A percentile compares a stretch with the other conserved stretches of the same genome.
These are phyloP conservation scores for Exophiala lecanii-corni DNA, from an alignment of 2,329 filamentous ascomycete species.

Conservation along the genomic window DNA sequence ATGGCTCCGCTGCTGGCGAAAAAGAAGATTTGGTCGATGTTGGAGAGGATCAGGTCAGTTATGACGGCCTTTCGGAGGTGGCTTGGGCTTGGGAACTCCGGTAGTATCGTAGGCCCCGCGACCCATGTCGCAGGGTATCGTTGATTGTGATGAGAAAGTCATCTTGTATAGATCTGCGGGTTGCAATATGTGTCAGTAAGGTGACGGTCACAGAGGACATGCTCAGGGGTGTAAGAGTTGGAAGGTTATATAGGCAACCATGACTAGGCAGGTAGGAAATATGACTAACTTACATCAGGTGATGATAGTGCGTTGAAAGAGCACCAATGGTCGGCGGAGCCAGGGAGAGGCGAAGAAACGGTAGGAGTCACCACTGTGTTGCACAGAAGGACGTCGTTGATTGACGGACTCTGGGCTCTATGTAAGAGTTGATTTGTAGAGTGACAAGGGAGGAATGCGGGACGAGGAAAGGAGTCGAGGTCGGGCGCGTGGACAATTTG, in stretches of 20 bases:
- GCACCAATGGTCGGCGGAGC: neutral
- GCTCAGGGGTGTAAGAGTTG: neutral
- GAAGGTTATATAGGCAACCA: conserved; percentile 20
- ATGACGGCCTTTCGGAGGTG: conserved; percentile 29
- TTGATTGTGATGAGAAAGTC: conserved; percentile 22
- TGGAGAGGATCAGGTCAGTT: neutral
- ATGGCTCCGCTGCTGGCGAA: no score
- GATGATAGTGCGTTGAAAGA: conserved; percentile 11
- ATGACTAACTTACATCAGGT: conserved; percentile 18
- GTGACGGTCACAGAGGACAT: no score
- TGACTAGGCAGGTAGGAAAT: no score
- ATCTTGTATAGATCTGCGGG: conserved; percentile 20
- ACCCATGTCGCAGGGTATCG: conserved; percentile 41
- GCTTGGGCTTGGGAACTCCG: conserved; percentile 48
- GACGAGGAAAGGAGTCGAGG: conserved; percentile 18
- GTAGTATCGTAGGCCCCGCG: conserved; percentile 50
- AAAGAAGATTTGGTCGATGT: no score
- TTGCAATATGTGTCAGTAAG: conserved; percentile 15
- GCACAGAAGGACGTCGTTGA: conserved; percentile 17
- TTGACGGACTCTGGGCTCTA: conserved; percentile 9
- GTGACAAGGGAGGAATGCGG: conserved; percentile 23
- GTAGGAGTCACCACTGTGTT: conserved; percentile 7
- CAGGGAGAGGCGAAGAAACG: neutral
- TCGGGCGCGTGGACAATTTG: conserved; percentile 19
- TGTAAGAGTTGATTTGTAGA: conserved; percentile 13